Evolutionary conservation across 1,284 basidiomycete species (phyloP).

Genomic region (Coriolopsis trogii): DNA sequence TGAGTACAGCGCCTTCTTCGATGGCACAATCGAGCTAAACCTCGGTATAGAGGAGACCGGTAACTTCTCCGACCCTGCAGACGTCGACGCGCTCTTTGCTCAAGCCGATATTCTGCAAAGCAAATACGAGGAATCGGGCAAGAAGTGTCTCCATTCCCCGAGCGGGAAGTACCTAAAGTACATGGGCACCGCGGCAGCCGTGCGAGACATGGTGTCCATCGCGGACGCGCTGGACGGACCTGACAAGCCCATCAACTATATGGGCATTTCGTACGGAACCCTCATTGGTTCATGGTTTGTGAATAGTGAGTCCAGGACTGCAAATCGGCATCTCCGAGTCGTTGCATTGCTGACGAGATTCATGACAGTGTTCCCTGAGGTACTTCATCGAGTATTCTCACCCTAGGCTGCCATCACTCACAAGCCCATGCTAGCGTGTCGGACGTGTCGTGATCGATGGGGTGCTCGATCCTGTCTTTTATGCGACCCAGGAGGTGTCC

Average conservation of each 20-base stretch:
- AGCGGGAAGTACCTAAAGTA: constrained; percentile 11
- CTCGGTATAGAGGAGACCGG: constrained; percentile 16
- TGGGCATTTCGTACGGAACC: constrained; percentile 18
- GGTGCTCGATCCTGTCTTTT: constrained; percentile 4
- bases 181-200: constrained; percentile 19
- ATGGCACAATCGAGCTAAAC: constrained; percentile 9
- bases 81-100: constrained; percentile 1
- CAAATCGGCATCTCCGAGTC: not conserved
- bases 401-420: not conserved
- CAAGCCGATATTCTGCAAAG: constrained; percentile 8
- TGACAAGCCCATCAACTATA: constrained; percentile 14
- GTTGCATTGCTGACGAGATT: no score
- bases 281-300: constrained; percentile 18
- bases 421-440: constrained; percentile 11
- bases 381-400: not conserved
- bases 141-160: constrained; percentile 2
- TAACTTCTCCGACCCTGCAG: constrained; percentile 7
- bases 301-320: constrained; percentile 14
- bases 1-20: constrained; percentile 9
- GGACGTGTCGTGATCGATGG: constrained; percentile 19
- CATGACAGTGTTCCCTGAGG: constrained; percentile 19
- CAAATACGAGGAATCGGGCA: constrained; percentile 11
- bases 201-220: constrained; percentile 18
- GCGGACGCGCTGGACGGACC: constrained; percentile 20
- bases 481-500: constrained; percentile 6